Evolutionary conservation across 2,329 filamentous ascomycete species (phyloP).

Genomic region (Fusarium nelsonii): DNA sequence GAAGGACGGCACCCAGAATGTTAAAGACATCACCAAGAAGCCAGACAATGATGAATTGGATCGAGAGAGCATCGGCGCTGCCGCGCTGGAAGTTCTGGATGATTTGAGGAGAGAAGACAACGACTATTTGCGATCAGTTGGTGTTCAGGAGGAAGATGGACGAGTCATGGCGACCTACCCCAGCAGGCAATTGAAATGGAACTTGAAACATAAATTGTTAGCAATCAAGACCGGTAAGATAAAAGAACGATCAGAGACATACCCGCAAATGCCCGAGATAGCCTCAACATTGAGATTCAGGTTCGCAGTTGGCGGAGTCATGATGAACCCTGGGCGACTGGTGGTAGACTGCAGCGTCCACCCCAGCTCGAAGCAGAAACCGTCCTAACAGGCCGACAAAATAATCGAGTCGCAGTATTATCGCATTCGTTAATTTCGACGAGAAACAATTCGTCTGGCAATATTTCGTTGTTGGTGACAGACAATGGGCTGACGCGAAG

Average conservation of each 20-base stretch:
- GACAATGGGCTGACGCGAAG: constrained; percentile 7
- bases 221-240: neutral
- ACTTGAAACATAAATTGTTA: constrained; percentile 57
- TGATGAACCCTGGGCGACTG: constrained; percentile 49
- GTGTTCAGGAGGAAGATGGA: constrained; percentile 3
- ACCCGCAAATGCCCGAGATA: constrained; percentile 92
- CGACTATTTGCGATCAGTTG: constrained; percentile 63
- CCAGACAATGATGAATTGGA: constrained; percentile 95
- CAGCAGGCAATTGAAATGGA: constrained; percentile 97
- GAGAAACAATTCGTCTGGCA: neutral
- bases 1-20: constrained; percentile 89
- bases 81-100: constrained; percentile 90
- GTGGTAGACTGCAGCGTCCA: constrained; percentile 29
- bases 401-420: constrained; percentile 5
- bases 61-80: constrained; percentile 88
- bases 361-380: constrained; percentile 17
- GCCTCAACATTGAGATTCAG: constrained; percentile 87
- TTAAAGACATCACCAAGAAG: constrained; percentile 96
- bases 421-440: constrained; percentile 19
- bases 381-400: constrained; percentile 12
- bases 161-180: constrained; percentile 56
- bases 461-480: constrained; percentile 1
- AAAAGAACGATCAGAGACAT: constrained; percentile 54
- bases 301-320: constrained; percentile 68
- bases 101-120: constrained; percentile 97